phyloP scores from a whole-genome alignment of 2,329 filamentous ascomycete genomes.

The Botryotinia calthae region DNA sequence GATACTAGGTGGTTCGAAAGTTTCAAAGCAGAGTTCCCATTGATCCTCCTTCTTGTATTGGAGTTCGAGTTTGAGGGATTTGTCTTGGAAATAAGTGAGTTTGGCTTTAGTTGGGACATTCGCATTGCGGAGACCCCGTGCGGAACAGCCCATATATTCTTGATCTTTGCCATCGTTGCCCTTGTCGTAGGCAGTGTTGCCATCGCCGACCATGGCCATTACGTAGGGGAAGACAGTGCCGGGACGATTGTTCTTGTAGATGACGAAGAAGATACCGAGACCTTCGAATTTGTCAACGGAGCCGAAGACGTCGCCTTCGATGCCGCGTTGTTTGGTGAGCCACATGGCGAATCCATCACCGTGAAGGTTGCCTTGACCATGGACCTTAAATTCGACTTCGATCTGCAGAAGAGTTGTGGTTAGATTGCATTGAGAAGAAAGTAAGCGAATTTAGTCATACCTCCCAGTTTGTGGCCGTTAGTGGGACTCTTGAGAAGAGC shows the following conservation, averaged over 20 bases:
- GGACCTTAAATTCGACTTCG: constrained; percentile 91
- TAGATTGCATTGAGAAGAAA: constrained; percentile 1
- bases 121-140: constrained; percentile 81
- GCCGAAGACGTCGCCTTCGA: constrained; percentile 82
- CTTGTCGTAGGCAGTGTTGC: constrained; percentile 85
- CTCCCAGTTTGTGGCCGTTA: constrained; percentile 99
- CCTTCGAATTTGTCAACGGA: constrained; percentile 87
- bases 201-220: constrained; percentile 97
- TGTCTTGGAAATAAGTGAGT: constrained; percentile 96
- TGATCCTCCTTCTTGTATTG: constrained; percentile 89
- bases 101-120: constrained; percentile 78
- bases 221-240: constrained; percentile 95
- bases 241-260: constrained; percentile 98
- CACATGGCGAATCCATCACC: constrained; percentile 98
- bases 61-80: constrained; percentile 82
- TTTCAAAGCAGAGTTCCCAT: constrained; percentile 88
- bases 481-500: constrained; percentile 88
- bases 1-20: constrained; percentile 67
- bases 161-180: constrained; percentile 89
- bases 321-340: constrained; percentile 89
- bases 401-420: constrained; percentile 50
- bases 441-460: constrained; percentile 40
- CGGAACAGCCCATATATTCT: constrained; percentile 93
- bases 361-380: constrained; percentile 83
- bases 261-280: constrained; percentile 89